Evolutionary conservation across 768 basidiomycete genomes (phyloP).

Genomic region (Panaeolus cyanescens): DNA sequence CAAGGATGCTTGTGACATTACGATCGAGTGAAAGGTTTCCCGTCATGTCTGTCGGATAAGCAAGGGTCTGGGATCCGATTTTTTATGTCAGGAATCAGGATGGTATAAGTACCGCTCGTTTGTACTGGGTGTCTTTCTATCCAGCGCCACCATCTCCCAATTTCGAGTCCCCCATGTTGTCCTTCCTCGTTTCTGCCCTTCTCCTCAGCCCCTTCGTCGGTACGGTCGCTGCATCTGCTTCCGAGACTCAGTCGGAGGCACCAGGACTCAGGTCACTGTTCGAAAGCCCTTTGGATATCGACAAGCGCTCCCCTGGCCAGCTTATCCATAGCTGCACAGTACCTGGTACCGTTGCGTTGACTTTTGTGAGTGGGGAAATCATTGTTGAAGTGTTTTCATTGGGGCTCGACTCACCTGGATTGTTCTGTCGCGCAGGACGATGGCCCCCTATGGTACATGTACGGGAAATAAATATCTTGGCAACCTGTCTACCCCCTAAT

Average conservation of each 20-base stretch:
- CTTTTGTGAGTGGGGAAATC: conserved; percentile 32
- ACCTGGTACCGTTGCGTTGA: conserved; percentile 40
- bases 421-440: conserved; percentile 33
- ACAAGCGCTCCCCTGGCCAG: conserved; percentile 18
- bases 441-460: conserved; percentile 41
- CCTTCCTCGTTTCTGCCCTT: background rate
- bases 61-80: no score
- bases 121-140: background rate
- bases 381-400: background rate
- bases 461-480: conserved; percentile 8
- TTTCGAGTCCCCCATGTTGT: background rate
- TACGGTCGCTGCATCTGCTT: background rate
- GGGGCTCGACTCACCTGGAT: background rate
- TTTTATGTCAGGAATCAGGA: no score
- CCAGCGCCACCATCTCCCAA: background rate
- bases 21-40: no score
- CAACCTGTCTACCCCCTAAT: background rate
- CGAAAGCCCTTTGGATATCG: background rate
- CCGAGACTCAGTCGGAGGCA: background rate
- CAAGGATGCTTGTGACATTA: no score
- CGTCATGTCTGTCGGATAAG: no score
- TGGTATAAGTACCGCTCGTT: background rate
- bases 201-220: background rate
- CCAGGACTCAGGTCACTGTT: background rate
- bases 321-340: conserved; percentile 36